Evolutionary conservation across 495 filamentous ascomycete species (phyloP).

Genomic region (Trichoderma gamsii): DNA sequence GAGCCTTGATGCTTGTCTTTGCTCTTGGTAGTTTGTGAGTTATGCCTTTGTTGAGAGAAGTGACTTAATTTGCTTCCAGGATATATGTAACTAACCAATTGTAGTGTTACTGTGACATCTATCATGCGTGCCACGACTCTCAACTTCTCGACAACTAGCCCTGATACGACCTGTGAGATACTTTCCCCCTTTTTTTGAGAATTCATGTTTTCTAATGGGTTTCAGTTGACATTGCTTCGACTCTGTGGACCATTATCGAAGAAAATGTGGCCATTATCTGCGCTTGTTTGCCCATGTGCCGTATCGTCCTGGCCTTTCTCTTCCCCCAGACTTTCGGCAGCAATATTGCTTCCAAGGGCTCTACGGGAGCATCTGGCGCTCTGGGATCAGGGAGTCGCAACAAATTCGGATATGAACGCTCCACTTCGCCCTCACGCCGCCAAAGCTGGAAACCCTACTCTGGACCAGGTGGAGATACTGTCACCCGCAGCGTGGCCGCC

Average conservation of each 20-base stretch:
- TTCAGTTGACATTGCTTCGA: conserved; percentile 29
- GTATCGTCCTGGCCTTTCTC: conserved; percentile 8
- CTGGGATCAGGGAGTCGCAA: conserved; percentile 1
- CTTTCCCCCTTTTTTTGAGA: not conserved
- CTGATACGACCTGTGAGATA: conserved; percentile 15
- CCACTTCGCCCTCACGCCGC: not conserved
- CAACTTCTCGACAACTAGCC: not conserved
- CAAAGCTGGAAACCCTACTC: conserved; percentile 14
- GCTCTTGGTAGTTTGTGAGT: conserved; percentile 29
- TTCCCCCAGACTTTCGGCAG: conserved; percentile 13
- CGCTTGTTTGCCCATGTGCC: conserved; percentile 36
- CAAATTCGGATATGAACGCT: conserved; percentile 4
- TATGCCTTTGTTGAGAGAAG: not conserved
- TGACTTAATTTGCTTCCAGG: not conserved
- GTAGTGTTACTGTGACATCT: not conserved
- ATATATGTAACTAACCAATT: not conserved
- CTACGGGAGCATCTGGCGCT: conserved; percentile 1
- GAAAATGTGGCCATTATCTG: conserved; percentile 42
- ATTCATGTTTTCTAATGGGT: not conserved
- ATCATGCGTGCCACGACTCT: conserved; percentile 9
- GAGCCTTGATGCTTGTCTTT: conserved; percentile 33
- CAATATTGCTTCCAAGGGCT: not conserved
- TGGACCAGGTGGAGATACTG: not conserved
- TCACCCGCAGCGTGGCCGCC: not conserved
- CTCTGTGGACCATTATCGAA: conserved; percentile 44